Evolutionary conservation across 1,139 yeast genomes (phyloP), one percentile per base, ranked within the genome.

Genomic region (Yamadazyma sp.): DNA sequence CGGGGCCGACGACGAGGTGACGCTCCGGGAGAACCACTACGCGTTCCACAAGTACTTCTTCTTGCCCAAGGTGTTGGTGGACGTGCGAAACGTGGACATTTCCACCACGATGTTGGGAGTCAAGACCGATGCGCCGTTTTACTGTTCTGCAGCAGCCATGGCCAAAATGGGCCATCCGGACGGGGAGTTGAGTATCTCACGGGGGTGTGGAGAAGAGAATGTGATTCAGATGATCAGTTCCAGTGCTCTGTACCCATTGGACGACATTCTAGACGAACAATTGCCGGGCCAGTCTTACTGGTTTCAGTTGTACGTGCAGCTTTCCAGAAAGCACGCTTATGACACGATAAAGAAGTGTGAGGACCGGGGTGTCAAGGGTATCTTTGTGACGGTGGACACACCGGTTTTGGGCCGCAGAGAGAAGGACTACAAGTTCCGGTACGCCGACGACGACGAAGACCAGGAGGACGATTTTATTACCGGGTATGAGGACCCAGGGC

Each of bases 1-100:
- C 21, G 96, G 89, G 9, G 73, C 90, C 12, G 95, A 87, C 56
- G 96, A 88, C 59, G 96, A 88, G 61, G 76, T 88, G 48, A 72
- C 94, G 1, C 59, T 85, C 59, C 73, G 96, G 46, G 95, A 88
- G 56, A 88, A 88, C 65, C 95, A 86, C 55, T 71, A 79, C 43
- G 90, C 95, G 1, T 88, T 74, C 63, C 92, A 84, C 51, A 71
- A 92, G 41, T 74, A 86, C 39, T 87, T 83, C 66, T 87, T 88
- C 70, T 78, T 81, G 44, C 96, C 96, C 17, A 71, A 74, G 40
- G 71, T 87, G 10, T 66, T 88, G 39, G 84, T 85, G 4, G 85
- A 85, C 51, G 89, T 80, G 11, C 53, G 62, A 20, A 44, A 61
- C 11, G 57, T 69, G 14, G 85, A 81, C 51, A 56, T 72, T 33